Base-by-base conservation (phyloP, 2,329 filamentous ascomycete species). In the Aureobasidium sp. region DNA sequence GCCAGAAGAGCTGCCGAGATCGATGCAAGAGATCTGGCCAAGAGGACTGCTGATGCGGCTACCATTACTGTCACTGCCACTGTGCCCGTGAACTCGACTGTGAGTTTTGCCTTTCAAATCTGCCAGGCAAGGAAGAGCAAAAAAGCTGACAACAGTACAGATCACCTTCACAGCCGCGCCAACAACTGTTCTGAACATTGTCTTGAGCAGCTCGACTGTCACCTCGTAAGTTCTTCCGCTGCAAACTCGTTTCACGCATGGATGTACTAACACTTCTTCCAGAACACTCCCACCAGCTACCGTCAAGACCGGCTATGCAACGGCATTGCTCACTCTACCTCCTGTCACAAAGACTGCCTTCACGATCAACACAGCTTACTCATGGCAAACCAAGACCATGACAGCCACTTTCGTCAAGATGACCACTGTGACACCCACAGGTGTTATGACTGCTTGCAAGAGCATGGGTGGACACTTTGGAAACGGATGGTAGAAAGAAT, bases 31-130 rank as follows among this genome's bases (percentile, higher is more conserved):
- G 64, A 62, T 63, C 59, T 65, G 66, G 67, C 51, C 9, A 71
- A 73, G 59, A 72, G 75, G 17, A 70, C 71, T 56, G 70, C 74
- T 10, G 74, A 77, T 65, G 67, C 67, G 12, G 69, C 72, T 12
- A 75, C 70, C 0, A 63, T 71, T 4, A 75, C 72, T 32, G 63
- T 73, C 24, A 76, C 72, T 8, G 71, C 66, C 12, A 71, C 70
- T 41, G 69, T 68, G 1, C 75, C 73, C 0, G 65, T 68, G 1
- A 76, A 72, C 20, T 10, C 5, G n/a, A 71, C 70, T 20, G 71
- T 68, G 20, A 55, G 59, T n/a, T 5, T 37, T 15, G 2, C 10
- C 34, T 15, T 9, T 34, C 15, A 12, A 5, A 9, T 39, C 24
- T 20, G 12, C 34, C 9, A 24, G 24, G 27, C 20, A 17, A 26